Evolutionary conservation across 352 stramenopile genomes (phyloP), one percentile per base, ranked within the genome.

Genomic region (Globisporangium camurandrum): DNA sequence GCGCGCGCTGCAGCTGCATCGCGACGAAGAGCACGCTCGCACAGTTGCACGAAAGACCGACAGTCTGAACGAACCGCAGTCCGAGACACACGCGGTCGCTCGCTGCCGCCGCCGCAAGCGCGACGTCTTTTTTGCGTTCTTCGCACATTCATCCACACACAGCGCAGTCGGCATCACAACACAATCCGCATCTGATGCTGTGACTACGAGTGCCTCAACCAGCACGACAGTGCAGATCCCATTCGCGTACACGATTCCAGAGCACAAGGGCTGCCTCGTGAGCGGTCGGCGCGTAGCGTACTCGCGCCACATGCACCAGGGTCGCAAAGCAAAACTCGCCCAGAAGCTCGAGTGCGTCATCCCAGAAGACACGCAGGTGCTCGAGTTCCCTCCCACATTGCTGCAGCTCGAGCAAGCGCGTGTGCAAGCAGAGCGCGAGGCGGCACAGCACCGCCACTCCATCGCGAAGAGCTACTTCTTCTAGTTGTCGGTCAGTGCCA

Each of bases 91-190:
- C 37, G 8, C 26, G 31, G 14, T n/a, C 40, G 19, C 50, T 36
- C 27, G 17, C 11, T 30, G 16, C 8, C 50, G 50, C 7, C 50
- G 41, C 7, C 39, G 50, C 28, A 56, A 56, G 41, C 42, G 50
- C 17, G 50, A 56, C 23, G 19, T 40, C 30, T 56, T 56, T 41
- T 50, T 56, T n/a, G 50, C 50, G 30, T n/a, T 56, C 17, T 56
- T 56, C 24, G 50, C 49, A 41, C 36, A 34, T 7, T 19, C 17
- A 14, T 36, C 50, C 39, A 56, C 48, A 20, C 38, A 46, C 20
- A 16, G n/a, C 10, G 33, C n/a, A 10, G 14, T 41, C 36, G 7
- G 20, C 36, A 19, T 14, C 23, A 19, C 8, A 4, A 7, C n/a
- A 5, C 36, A 20, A 4, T 12, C 20, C 6, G 30, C 23, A 8